Base-by-base conservation (phyloP, 2,329 filamentous ascomycete species). In the Fusarium napiforme region DNA sequence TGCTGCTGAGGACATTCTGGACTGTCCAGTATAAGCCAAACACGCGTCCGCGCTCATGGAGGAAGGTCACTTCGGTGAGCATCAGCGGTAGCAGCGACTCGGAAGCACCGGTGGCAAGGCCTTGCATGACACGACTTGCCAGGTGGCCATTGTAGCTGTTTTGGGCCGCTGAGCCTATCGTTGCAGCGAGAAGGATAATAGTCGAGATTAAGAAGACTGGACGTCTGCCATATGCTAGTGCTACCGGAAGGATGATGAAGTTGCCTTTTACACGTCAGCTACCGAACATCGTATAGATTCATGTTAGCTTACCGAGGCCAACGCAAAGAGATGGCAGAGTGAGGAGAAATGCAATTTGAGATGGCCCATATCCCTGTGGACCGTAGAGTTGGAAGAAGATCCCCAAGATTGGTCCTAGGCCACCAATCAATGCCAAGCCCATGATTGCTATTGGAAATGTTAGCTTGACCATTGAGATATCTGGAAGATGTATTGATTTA, bases 401-500 rank as follows among this genome's bases (percentile, higher is more conserved):
- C 1, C 26, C 21, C 19, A 56, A 11, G 11, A 56, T 56, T 23
- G 52, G 26, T 18, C 40, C 55, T 2, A 58, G 11, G 4, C 55
- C 55, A 10, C 55, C 40, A 18, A 19, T 23, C 9, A 58, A 26
- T 5, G 30, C 40, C n/a, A 58, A 12, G 0, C 55, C 55, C 40
- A 58, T 58, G 2, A 58, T 32, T 14, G 55, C 40, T 58, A 4
- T 4, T 2, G 6, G 1, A 7, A 5, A 18, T 28, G 40, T 58
- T 14, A 58, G 30, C 18, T 4, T 9, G 9, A 1, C 4, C 8
- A 9, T 19, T 15, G 4, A 23, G 11, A 19, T 7, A 19, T 14
- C 5, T 0, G 4, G 28, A 7, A 5, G 4, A 0, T 14, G 8
- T 3, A 7, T 23, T 6, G 16, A 0, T 19, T 10, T 23, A 7